Conservation (phyloP, 805 yeast species). For the Ogataea kodamae region DNA sequence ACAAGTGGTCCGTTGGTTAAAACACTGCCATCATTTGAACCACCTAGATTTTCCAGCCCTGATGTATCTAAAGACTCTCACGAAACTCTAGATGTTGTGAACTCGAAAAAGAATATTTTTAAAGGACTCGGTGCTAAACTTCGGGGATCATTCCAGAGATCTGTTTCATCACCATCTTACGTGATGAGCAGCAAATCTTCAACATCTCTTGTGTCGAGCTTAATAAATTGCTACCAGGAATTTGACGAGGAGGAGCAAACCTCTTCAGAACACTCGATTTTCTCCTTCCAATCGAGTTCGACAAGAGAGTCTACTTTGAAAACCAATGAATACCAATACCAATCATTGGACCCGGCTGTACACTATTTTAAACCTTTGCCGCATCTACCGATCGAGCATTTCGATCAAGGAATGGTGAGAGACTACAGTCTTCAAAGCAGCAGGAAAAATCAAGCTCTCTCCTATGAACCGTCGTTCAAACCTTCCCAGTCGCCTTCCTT, state of each 20-base stretch:
- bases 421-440: conserved; percentile 14
- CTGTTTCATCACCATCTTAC: conserved; percentile 5
- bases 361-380: conserved; percentile 19
- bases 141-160: conserved; percentile 1
- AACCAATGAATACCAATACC: not conserved
- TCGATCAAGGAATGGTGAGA: conserved; percentile 23
- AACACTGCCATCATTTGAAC: not conserved
- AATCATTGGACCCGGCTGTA: conserved; percentile 1
- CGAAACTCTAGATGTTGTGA: not conserved
- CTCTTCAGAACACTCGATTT: conserved; percentile 15
- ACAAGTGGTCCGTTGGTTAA: not conserved
- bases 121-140: conserved; percentile 4
- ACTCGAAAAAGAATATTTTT: conserved; percentile 3
- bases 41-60: not conserved
- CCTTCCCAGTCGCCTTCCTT: not conserved
- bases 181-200: conserved; percentile 7
- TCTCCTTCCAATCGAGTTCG: conserved; percentile 14
- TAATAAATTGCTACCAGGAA: conserved; percentile 15
- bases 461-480: conserved; percentile 5
- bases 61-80: not conserved
- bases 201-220: conserved; percentile 13
- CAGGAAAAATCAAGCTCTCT: not conserved
- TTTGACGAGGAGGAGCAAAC: conserved; percentile 4
- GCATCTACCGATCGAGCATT: conserved; percentile 22
- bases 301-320: conserved; percentile 2